Conservation (phyloP, 2,329 filamentous ascomycete genomes). For the Xylaria polymorpha region DNA sequence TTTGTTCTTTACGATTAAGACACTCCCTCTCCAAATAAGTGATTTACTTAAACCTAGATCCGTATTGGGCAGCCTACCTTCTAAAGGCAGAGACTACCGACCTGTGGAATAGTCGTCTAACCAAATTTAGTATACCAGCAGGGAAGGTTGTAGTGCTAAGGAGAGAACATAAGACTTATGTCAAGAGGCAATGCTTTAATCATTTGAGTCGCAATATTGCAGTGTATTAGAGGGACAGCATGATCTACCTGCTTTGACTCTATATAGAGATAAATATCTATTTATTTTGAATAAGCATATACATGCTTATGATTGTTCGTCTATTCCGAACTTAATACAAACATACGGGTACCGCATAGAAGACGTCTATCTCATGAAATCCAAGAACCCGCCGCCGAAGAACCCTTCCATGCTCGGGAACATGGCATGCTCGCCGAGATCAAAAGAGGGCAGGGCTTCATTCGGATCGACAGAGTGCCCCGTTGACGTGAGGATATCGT, state of each 20-base stretch:
- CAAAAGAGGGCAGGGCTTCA: constrained; percentile 36
- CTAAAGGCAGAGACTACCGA: too few relatives aligned
- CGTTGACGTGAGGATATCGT: constrained; percentile 27
- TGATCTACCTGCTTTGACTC: background rate
- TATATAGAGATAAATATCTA: background rate
- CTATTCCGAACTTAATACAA: background rate
- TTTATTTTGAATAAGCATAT: background rate
- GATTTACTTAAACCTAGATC: too few relatives aligned
- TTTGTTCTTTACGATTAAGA: too few relatives aligned
- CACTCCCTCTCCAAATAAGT: too few relatives aligned
- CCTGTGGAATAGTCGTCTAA: too few relatives aligned
- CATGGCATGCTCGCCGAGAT: constrained; percentile 43
- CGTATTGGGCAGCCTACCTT: too few relatives aligned
- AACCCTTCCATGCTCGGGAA: constrained; percentile 52
- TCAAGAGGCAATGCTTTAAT: background rate
- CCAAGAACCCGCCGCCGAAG: constrained; percentile 50
- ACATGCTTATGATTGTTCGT: background rate
- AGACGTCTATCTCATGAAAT: constrained; percentile 43
- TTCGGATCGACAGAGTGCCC: constrained; percentile 35
- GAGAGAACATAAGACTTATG: background rate
- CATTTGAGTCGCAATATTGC: too few relatives aligned
- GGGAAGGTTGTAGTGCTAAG: too few relatives aligned
- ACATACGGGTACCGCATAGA: background rate
- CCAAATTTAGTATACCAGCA: too few relatives aligned
- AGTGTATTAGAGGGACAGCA: background rate